Base-by-base conservation (phyloP, 805 yeast genomes). In the Blastobotrys chiropterorum region DNA sequence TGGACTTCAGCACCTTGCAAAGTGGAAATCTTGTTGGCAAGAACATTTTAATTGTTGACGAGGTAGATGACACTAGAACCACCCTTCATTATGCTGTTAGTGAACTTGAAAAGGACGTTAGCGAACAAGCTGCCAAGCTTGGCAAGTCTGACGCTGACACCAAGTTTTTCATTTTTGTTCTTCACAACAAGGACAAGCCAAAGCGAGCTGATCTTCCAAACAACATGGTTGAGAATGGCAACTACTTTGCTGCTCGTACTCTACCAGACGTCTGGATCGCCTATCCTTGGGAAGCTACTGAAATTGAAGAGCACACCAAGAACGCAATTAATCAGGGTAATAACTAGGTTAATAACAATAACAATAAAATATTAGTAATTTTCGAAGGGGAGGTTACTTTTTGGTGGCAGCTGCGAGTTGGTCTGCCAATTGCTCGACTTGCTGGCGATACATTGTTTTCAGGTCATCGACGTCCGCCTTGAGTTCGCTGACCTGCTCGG, bases 41-140 rank as follows among this genome's bases (percentile, higher is more conserved):
- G 70, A 83, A 82, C 65, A 76, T 88, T 39, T 71, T 88, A 58
- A 86, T 88, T 61, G 94, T 88, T 38, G 96, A 88, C 67, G 96
- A 88, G 72, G 96, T 88, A 46, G 96, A 88, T 67, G 96, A 88
- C 66, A 86, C 95, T 20, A 84, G 96, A 75, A 88, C 96, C 49
- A 88, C 96, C 1, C 72, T 88, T 52, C 92, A 86, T 66, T 88
- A 87, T 63, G 95, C 95, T 2, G 78, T 87, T 40, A 73, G 81
- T 8, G 96, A 88, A 68, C 73, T 88, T 56, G 77, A 82, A 65
- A 81, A 82, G 65, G 85, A 80, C 57, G 82, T 86, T 44, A 69
- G 71, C 47, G 77, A 73, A 50, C 82, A 82, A 60, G 87, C 87
- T 56, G 71, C 69, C 54, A 73, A 75, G 61, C 71, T 82, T 51